phyloP scores from a whole-genome alignment of 495 filamentous ascomycete species.

The Neohortaea acidophila region DNA sequence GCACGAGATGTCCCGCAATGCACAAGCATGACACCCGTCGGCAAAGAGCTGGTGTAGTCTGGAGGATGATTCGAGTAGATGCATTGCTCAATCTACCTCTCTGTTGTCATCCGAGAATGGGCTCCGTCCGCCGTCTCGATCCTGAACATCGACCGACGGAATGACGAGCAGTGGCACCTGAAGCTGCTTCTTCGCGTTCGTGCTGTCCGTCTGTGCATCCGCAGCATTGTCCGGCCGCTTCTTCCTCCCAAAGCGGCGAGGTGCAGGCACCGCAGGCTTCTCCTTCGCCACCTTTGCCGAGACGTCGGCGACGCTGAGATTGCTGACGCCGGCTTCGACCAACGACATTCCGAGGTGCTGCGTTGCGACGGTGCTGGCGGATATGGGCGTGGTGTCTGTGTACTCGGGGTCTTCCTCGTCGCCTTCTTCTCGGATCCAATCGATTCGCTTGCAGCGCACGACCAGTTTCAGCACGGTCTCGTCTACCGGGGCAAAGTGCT shows the following conservation, averaged over 20 bases:
- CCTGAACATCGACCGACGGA: too few species aligned
- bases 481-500: constrained; percentile 81
- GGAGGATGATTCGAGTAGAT: too few species aligned
- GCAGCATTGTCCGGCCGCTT: neutral
- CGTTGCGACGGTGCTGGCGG: constrained; percentile 12
- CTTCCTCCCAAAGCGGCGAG: constrained; percentile 9
- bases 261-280: constrained; percentile 16
- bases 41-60: too few species aligned
- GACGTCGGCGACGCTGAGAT: constrained; percentile 18
- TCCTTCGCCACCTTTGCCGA: constrained; percentile 15
- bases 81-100: too few species aligned
- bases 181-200: neutral
- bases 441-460: constrained; percentile 62
- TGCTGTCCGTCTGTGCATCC: constrained; percentile 4
- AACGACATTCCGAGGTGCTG: constrained; percentile 34
- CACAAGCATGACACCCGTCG: too few species aligned
- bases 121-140: too few species aligned
- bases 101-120: too few species aligned
- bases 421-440: constrained; percentile 50
- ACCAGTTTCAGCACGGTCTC: constrained; percentile 79
- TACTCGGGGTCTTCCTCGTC: constrained; percentile 27
- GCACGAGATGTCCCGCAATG: too few species aligned
- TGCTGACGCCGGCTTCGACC: constrained; percentile 23
- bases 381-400: constrained; percentile 4
- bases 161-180: neutral